Evolutionary conservation across 2,329 filamentous ascomycete species (phyloP).

Genomic region (Trichoderma brevicompactum): DNA sequence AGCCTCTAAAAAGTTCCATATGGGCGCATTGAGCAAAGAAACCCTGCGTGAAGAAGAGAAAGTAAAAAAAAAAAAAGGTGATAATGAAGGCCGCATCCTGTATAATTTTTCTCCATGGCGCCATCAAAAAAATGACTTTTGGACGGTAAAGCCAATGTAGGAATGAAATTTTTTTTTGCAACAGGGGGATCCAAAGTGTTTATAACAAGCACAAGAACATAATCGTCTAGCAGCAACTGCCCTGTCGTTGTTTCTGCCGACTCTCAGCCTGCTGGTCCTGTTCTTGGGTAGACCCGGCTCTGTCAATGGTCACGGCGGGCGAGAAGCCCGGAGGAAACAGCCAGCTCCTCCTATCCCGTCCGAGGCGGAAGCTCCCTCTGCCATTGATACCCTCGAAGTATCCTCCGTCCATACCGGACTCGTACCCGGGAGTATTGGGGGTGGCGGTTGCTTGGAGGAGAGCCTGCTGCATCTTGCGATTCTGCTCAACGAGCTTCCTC

Average conservation of each 20-base stretch:
- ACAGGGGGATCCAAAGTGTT: not conserved
- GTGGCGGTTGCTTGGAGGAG: constrained; percentile 59
- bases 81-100: not conserved
- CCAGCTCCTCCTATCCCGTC: constrained; percentile 63
- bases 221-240: constrained; percentile 38
- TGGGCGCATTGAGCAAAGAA: not conserved
- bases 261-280: constrained; percentile 35
- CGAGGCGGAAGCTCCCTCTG: constrained; percentile 59
- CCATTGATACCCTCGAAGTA: constrained; percentile 58
- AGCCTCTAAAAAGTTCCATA: not conserved
- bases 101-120: not conserved
- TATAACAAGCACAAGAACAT: not conserved
- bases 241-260: constrained; percentile 35
- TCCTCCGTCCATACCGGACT: constrained; percentile 49
- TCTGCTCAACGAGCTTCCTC: constrained; percentile 66
- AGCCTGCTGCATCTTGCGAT: constrained; percentile 65
- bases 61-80: not conserved
- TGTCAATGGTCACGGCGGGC: constrained; percentile 55
- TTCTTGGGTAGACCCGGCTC: constrained; percentile 42
- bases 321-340: constrained; percentile 60
- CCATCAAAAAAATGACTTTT: not conserved
- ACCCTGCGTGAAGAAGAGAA: not conserved
- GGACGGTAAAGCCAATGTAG: not conserved
- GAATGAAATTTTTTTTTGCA: not conserved
- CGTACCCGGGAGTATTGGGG: constrained; percentile 54